A percentile compares a stretch with the other conserved stretches of the same genome.
Conservation (phyloP, 371 early-diverging fungal species). For the Basidiobolus meristosporus region DNA sequence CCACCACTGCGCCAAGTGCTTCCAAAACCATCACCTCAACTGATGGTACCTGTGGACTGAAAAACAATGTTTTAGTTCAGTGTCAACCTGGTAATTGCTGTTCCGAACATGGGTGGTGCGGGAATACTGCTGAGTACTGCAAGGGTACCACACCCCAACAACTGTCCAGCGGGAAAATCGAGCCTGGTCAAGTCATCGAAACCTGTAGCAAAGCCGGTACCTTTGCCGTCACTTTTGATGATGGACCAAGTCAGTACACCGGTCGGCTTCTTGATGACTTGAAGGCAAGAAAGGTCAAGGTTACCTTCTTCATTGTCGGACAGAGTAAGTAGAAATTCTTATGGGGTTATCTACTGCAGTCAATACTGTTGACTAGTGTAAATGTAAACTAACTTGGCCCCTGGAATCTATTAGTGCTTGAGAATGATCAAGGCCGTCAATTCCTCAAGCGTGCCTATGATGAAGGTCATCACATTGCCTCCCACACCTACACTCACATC, state of each 20-base stretch:
- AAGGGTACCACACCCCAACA: no score
- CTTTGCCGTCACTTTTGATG: conserved; percentile 40
- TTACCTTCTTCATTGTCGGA: neutral
- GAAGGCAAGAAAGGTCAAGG: conserved; percentile 9
- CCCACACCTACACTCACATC: conserved; percentile 27
- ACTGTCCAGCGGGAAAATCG: no score
- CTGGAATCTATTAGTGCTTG: conserved; percentile 24
- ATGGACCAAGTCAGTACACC: conserved; percentile 22
- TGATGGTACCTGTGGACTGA: no score
- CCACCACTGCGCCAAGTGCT: no score
- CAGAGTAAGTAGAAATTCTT: conserved; percentile 12
- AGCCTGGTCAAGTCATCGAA: no score
- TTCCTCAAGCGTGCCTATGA: conserved; percentile 5
- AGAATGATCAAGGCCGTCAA: conserved; percentile 7
- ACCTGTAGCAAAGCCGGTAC: conserved; percentile 2
- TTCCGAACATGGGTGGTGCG: no score
- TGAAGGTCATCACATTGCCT: conserved; percentile 22
- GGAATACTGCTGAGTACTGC: no score
- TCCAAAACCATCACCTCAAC: no score
- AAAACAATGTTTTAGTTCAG: no score
- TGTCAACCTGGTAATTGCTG: no score
- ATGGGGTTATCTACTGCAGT: conserved; percentile 15
- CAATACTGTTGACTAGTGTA: conserved; percentile 14
- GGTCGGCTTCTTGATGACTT: conserved; percentile 10
- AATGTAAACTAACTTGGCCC: conserved; percentile 45